Base-by-base conservation (phyloP, 2,329 filamentous ascomycete species). In the Apiospora sp. region DNA sequence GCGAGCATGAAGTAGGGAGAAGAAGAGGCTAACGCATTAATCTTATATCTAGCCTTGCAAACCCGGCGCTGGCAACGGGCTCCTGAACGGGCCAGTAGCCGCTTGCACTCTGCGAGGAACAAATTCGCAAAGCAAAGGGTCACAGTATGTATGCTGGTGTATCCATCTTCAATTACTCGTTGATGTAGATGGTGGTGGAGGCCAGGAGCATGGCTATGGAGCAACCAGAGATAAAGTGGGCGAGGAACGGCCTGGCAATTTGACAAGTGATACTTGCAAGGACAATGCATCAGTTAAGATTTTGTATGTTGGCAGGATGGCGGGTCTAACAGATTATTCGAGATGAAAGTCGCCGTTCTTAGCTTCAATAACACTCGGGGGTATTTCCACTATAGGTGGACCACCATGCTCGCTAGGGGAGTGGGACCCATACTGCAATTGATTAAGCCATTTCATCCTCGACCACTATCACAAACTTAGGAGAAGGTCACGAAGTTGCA, bases 281-380 rank as follows among this genome's bases (percentile, higher is more conserved):
- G 30, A 41, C 58, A 41, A 30, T 64, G 30, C 34, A 41, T 22
- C 30, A 64, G 58, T 64, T 64, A 64, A 61, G 58, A n/a, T 41
- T 64, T 64, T 37, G 30, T 64, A 64, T 41, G 58, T 13, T n/a
- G 22, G 30, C 19, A 41, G 58, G 19, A 37, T 12, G 34, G 58
- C 19, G 30, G 30, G 58, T 24, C 58, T 64, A 64, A 64, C 58
- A 64, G 22, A 64, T 64, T 37, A 37, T 64, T n/a, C 34, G 34
- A 64, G 37, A 64, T 64, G 58, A 64, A 64, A 64, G 58, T 64
- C 58, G 58, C 58, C 12, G 41, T 37, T 41, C 30, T n/a, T 64
- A 64, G 58, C 58, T 41, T 30, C 58, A 64, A 64, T 64, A 64
- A 34, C n/a, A 64, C 58, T 64, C 58, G 58, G 58, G 58, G 58